Percentiles rank a stretch among this genome's conserved stretches.
Conservation (phyloP, 768 basidiomycete genomes). For the Mycena albidolilacea region DNA sequence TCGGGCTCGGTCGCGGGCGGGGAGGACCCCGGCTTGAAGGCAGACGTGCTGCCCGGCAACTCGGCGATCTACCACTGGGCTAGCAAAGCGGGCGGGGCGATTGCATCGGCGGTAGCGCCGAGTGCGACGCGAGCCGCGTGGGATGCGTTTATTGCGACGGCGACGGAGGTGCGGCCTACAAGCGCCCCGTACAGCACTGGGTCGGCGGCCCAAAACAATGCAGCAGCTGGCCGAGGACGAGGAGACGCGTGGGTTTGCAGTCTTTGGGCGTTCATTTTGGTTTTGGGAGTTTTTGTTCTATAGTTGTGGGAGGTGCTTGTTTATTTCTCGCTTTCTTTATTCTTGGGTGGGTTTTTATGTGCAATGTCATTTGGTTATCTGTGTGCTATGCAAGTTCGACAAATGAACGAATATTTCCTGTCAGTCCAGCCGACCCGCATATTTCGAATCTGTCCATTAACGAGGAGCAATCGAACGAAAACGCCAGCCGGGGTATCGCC, state of each 20-base stretch:
- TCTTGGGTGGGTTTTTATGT: conserved; percentile 1
- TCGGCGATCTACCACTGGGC: conserved; percentile 61
- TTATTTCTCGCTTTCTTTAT: conserved; percentile 13
- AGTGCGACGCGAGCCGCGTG: conserved; percentile 53
- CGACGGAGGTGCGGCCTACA: conserved; percentile 26
- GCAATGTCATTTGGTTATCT: neutral
- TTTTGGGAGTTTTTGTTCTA: neutral
- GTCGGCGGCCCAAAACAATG: neutral
- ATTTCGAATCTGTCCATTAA: too few species aligned
- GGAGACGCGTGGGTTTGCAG: neutral
- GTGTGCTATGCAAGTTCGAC: too few species aligned
- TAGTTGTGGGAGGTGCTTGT: neutral
- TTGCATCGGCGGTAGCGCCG: conserved; percentile 54
- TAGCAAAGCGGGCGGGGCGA: conserved; percentile 21
- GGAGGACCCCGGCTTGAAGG: conserved; percentile 54
- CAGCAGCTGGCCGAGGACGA: neutral
- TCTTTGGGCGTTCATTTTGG: neutral
- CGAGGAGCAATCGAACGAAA: too few species aligned
- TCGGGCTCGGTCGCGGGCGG: conserved; percentile 57
- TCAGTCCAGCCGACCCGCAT: too few species aligned
- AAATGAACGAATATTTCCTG: too few species aligned
- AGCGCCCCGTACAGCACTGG: conserved; percentile 16
- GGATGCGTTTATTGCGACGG: conserved; percentile 48
- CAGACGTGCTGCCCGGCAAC: conserved; percentile 56
- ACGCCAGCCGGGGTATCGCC: too few species aligned